These are phyloP conservation scores for Lagerstroemia speciosa DNA, from an alignment of 345 rosid genomes.

Conservation along the genomic window DNA sequence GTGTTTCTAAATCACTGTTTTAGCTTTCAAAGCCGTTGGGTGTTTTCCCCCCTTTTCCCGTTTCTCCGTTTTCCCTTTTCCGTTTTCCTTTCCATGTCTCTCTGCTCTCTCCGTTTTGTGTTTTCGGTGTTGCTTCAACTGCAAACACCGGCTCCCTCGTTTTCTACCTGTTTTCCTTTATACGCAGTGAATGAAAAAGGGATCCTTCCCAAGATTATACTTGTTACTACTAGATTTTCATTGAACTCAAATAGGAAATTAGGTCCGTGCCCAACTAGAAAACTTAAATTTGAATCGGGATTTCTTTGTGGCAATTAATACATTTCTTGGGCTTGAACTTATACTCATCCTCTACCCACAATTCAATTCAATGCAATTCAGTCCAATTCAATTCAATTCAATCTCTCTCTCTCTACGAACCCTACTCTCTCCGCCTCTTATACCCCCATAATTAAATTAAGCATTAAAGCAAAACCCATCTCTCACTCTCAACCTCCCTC, in stretches of 20 bases:
- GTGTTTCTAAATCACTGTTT: slow-evolving; percentile 12
- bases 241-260: slow-evolving; percentile 21
- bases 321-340: slow-evolving; percentile 51
- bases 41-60: not conserved
- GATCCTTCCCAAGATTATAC: no score
- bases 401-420: slow-evolving; percentile 7
- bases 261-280: slow-evolving; percentile 14
- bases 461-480: slow-evolving; percentile 53
- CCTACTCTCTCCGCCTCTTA: slow-evolving; percentile 30
- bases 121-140: no score
- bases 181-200: no score
- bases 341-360: slow-evolving; percentile 42
- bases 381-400: slow-evolving; percentile 22
- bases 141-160: no score
- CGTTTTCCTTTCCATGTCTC: no score
- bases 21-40: not conserved
- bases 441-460: slow-evolving; percentile 54
- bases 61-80: no score
- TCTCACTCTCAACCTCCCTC: slow-evolving; percentile 12
- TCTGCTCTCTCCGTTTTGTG: no score
- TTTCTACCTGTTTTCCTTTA: no score
- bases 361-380: slow-evolving; percentile 29
- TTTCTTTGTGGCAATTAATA: slow-evolving; percentile 29
- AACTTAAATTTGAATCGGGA: slow-evolving; percentile 20
- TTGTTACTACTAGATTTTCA: no score